phyloP scores from a whole-genome alignment of 768 basidiomycete species.

The Tulasnella sp. region DNA sequence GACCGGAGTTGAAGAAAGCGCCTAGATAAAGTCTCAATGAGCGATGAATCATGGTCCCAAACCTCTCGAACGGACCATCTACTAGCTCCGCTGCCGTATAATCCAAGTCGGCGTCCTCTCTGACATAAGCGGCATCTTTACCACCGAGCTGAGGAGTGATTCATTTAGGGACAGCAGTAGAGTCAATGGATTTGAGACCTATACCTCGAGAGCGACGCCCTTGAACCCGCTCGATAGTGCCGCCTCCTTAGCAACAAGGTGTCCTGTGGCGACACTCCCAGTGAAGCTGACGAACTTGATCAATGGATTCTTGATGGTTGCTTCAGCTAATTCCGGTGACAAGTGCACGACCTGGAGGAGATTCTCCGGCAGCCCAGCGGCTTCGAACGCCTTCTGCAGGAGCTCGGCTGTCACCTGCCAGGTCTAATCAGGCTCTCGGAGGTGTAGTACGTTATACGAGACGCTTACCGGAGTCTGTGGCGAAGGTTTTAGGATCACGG shows the following conservation, averaged over 20 bases:
- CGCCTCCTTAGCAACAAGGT: slow-evolving; percentile 60
- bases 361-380: slow-evolving; percentile 67
- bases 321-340: slow-evolving; percentile 45
- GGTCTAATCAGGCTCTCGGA: background rate
- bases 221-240: slow-evolving; percentile 61
- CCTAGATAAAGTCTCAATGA: slow-evolving; percentile 33
- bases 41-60: background rate
- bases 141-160: slow-evolving; percentile 61
- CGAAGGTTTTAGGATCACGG: slow-evolving; percentile 87
- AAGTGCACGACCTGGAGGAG: slow-evolving; percentile 70
- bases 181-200: background rate
- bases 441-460: background rate
- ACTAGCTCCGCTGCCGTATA: slow-evolving; percentile 80
- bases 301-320: slow-evolving; percentile 48
- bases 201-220: slow-evolving; percentile 74
- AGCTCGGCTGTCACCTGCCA: slow-evolving; percentile 62
- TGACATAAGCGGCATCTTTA: slow-evolving; percentile 95
- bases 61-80: slow-evolving; percentile 47
- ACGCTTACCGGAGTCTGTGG: slow-evolving; percentile 69
- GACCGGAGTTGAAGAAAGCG: slow-evolving; percentile 94
- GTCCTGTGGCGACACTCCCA: slow-evolving; percentile 71
- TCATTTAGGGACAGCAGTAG: background rate
- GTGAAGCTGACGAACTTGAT: slow-evolving; percentile 87
- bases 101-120: slow-evolving; percentile 70
- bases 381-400: slow-evolving; percentile 51